phyloP scores from a whole-genome alignment of 176 grass and related monocot species.

The Rhynchospora breviuscula region DNA sequence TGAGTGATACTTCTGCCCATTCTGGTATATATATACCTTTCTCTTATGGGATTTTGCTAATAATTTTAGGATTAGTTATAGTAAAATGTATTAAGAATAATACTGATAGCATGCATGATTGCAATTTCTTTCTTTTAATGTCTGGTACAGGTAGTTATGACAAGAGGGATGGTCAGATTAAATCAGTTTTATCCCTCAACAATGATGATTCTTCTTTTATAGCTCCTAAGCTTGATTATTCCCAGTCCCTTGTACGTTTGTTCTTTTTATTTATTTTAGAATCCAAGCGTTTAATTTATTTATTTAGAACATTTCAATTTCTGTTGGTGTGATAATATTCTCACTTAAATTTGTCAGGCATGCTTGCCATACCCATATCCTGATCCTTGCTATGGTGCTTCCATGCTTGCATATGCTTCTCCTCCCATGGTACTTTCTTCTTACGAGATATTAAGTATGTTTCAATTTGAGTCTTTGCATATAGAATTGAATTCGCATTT shows the following conservation, averaged over 20 bases:
- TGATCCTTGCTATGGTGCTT: constrained; percentile 55
- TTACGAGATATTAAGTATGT: background rate
- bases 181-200: constrained; percentile 62
- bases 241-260: constrained; percentile 59
- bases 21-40: constrained; percentile 19
- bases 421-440: constrained; percentile 50
- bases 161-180: constrained; percentile 53
- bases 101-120: constrained; percentile 7
- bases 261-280: background rate
- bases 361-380: constrained; percentile 63
- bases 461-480: constrained; percentile 11
- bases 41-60: constrained; percentile 4
- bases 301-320: constrained; percentile 16
- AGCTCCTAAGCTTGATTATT: constrained; percentile 48
- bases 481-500: background rate
- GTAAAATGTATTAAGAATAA: background rate
- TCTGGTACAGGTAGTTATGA: constrained; percentile 45
- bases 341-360: constrained; percentile 40
- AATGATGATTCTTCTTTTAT: constrained; percentile 44
- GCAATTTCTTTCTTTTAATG: background rate
- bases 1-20: constrained; percentile 43
- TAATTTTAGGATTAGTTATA: background rate
- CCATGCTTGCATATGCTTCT: constrained; percentile 46
- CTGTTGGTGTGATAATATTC: constrained; percentile 25
- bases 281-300: constrained; percentile 18